Evolutionary conservation across 2,329 filamentous ascomycete genomes (phyloP), one percentile per base, ranked within the genome.

Genomic region (Didymella segeticola): DNA sequence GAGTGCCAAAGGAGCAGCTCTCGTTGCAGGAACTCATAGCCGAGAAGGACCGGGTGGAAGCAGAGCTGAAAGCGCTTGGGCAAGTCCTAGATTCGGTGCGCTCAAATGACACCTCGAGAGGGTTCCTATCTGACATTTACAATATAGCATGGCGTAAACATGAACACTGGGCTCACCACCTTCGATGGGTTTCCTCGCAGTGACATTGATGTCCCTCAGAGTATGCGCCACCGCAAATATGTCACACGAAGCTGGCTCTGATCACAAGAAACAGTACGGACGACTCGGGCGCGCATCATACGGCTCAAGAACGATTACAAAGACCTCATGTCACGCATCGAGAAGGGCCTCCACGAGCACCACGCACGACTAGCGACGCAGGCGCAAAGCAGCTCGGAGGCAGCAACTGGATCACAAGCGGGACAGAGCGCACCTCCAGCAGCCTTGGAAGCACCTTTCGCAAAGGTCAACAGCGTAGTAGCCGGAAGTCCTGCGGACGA

Each of bases 151-250:
- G 87, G 89, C 37, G 93, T 96, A 47, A 88, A 89, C 67, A 99
- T 99, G 95, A 88, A 89, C 67, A 97, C 95, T 7, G 82, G 86
- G 53, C 84, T 99, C 31, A 86, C 91, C 20, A 97, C 93, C 12
- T 85, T 87, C 57, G 95, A 98, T 76, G 95, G 95, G 41, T 99
- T 91, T 72, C 95, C 95, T 26, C 86, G 95, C 71, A 88, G 90
- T 66, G 95, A 99, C 75, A 88, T 99, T 60, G 95, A 99, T 74
- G 89, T 99, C 58, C 89, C 95, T 22, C 93, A 97, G 78, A 95
- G 91, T 95, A 86, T 62, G 81, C 49, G 43, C 38, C 54, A 33
- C 27, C 47, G 43, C 33, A 26, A 27, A 23, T 26, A 37, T 20
- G 15, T n/a, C 9, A 5, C 11, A 39, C 10, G 34, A 43, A 48